A percentile compares a stretch with the other conserved stretches of the same genome.
Evolutionary conservation across 805 yeast genomes (phyloP).

Genomic region (Candida sakaeoensis): DNA sequence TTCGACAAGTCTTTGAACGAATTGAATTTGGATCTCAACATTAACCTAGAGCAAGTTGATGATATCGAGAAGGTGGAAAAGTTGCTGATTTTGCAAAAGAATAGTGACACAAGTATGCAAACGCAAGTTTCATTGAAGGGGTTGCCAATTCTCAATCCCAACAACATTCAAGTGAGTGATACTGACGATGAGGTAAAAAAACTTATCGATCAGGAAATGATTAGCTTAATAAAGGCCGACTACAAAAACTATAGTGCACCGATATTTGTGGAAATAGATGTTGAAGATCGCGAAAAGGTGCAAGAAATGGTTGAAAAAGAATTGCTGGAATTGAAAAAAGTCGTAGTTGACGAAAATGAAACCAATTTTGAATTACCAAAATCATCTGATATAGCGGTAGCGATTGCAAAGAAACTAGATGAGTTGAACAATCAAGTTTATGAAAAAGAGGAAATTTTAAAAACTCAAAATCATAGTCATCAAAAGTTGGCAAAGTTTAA

Average conservation of each 20-base stretch:
- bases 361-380: constrained; percentile 13
- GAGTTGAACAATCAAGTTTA: constrained; percentile 11
- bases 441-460: constrained; percentile 1
- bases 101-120: constrained; percentile 29
- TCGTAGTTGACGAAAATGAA: no score
- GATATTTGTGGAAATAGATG: constrained; percentile 29
- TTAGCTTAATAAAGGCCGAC: constrained; percentile 40
- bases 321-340: constrained; percentile 2
- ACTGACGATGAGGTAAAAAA: constrained; percentile 12
- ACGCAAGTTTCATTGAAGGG: constrained; percentile 47
- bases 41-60: constrained; percentile 15
- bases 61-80: constrained; percentile 22
- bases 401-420: constrained; percentile 16
- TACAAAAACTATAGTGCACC: constrained; percentile 23
- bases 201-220: constrained; percentile 28
- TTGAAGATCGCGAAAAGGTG: constrained; percentile 18
- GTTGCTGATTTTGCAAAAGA: constrained; percentile 19
- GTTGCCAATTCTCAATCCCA: constrained; percentile 39
- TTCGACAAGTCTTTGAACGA: constrained; percentile 15
- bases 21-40: constrained; percentile 11
- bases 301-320: constrained; percentile 15
- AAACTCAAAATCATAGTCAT: constrained; percentile 4
- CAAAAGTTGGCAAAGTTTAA: constrained; percentile 7
- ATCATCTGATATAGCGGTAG: constrained; percentile 15
- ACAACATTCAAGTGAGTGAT: not conserved